Evolutionary conservation across 2,329 filamentous ascomycete species (phyloP).

Genomic region (Parastagonospora nodorum): DNA sequence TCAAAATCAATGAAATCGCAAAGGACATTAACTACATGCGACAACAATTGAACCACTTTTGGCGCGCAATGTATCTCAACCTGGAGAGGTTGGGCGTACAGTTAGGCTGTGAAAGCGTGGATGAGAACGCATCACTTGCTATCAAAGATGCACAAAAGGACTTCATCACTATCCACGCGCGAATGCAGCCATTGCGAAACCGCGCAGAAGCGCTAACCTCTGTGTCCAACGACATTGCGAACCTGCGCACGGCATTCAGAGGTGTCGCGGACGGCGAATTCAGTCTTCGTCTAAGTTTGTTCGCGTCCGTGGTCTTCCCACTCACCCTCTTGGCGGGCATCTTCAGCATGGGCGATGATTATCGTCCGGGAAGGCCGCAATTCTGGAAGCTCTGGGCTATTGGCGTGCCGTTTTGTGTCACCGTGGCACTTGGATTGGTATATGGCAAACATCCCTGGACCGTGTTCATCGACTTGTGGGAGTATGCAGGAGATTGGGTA

Average conservation of each 20-base stretch:
- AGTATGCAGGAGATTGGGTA: neutral
- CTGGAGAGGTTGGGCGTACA: slow-evolving; percentile 20
- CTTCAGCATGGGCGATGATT: slow-evolving; percentile 13
- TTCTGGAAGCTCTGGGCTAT: slow-evolving; percentile 32
- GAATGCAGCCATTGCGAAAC: slow-evolving; percentile 17
- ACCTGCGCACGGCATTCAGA: slow-evolving; percentile 20
- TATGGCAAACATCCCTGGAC: slow-evolving; percentile 2
- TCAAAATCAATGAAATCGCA: slow-evolving; percentile 11
- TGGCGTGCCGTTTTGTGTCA: slow-evolving; percentile 12
- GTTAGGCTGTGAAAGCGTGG: neutral
- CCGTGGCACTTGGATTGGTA: neutral
- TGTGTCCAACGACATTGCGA: slow-evolving; percentile 21
- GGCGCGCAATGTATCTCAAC: slow-evolving; percentile 19
- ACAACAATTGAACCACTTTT: slow-evolving; percentile 21
- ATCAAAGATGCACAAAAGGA: slow-evolving; percentile 22
- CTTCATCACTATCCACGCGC: slow-evolving; percentile 17
- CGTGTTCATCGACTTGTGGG: neutral
- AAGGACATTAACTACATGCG: slow-evolving; percentile 25
- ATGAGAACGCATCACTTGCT: slow-evolving; percentile 1
- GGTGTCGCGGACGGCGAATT: slow-evolving; percentile 24
- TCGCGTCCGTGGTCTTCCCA: too few relatives aligned
- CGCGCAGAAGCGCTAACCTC: slow-evolving; percentile 20
- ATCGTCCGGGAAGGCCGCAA: slow-evolving; percentile 13
- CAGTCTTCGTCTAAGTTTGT: slow-evolving; percentile 6
- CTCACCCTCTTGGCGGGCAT: slow-evolving; percentile 20